phyloP scores from a whole-genome alignment of 2,329 filamentous ascomycete genomes.

The Fusarium penzigii region DNA sequence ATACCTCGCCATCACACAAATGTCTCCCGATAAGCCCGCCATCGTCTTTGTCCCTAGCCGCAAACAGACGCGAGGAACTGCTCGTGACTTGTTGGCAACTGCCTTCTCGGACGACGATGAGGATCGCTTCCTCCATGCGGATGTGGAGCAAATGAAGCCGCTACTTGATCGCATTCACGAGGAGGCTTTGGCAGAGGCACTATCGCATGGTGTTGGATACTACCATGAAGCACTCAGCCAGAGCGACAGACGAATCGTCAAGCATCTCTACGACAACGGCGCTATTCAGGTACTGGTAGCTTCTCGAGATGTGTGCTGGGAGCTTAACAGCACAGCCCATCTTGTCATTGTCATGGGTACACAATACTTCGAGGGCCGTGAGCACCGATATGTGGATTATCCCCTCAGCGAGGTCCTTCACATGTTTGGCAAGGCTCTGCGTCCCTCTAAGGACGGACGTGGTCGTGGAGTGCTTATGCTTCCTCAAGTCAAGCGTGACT shows the following conservation, averaged over 20 bases:
- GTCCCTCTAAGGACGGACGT: conserved; percentile 74
- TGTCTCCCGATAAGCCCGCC: conserved; percentile 85
- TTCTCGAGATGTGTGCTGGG: conserved; percentile 91
- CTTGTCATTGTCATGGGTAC: conserved; percentile 97
- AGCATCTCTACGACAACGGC: conserved; percentile 85
- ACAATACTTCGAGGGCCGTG: conserved; percentile 93
- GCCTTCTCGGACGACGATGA: conserved; percentile 89
- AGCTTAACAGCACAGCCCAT: conserved; percentile 84
- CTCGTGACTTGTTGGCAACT: conserved; percentile 83
- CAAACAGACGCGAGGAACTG: conserved; percentile 88
- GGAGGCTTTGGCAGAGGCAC: conserved; percentile 80
- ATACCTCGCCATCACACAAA: conserved; percentile 83
- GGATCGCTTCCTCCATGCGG: conserved; percentile 87
- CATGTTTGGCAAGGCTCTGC: conserved; percentile 94
- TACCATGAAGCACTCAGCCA: conserved; percentile 91
- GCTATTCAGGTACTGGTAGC: conserved; percentile 82
- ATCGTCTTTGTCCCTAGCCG: conserved; percentile 90
- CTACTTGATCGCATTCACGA: conserved; percentile 84
- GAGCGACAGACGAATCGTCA: conserved; percentile 91
- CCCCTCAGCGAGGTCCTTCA: conserved; percentile 91
- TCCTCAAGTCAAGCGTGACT: conserved; percentile 89
- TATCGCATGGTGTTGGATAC: conserved; percentile 94
- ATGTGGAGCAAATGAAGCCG: conserved; percentile 77
- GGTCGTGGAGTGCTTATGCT: conserved; percentile 96
- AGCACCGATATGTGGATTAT: conserved; percentile 97